These are phyloP conservation scores for Diaporthe sp. DNA, from an alignment of 2,329 filamentous ascomycete genomes.

Conservation along the genomic window DNA sequence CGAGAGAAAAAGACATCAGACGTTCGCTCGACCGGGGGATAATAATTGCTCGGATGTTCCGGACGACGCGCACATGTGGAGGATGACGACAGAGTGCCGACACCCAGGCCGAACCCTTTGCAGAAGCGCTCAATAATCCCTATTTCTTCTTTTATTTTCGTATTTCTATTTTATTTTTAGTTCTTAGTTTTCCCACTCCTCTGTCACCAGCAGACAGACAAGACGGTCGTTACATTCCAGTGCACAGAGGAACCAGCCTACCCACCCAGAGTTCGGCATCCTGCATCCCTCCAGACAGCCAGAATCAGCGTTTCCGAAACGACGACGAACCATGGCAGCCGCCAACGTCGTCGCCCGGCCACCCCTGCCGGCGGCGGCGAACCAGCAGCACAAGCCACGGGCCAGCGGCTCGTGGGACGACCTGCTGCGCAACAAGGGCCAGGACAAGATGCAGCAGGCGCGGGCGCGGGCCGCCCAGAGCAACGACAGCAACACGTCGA, in stretches of 20 bases:
- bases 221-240: background rate
- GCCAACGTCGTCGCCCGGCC: slow-evolving; percentile 29
- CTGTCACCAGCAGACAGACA: background rate
- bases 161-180: background rate
- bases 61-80: slow-evolving; percentile 15
- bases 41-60: slow-evolving; percentile 15
- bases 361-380: slow-evolving; percentile 8
- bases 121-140: slow-evolving; percentile 1
- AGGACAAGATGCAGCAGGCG: slow-evolving; percentile 35
- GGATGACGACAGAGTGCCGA: slow-evolving; percentile 32
- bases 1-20: background rate
- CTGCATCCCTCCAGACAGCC: background rate
- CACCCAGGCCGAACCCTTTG: slow-evolving; percentile 7
- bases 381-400: slow-evolving; percentile 11
- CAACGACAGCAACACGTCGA: background rate
- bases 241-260: background rate
- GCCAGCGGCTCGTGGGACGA: slow-evolving; percentile 39
- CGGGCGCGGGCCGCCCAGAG: slow-evolving; percentile 29
- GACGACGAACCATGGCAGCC: slow-evolving; percentile 35
- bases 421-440: slow-evolving; percentile 37
- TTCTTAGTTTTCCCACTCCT: background rate
- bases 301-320: background rate
- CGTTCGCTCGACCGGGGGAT: background rate
- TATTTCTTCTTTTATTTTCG: background rate
- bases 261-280: background rate